A percentile compares a stretch with the other conserved stretches of the same genome.
phyloP scores from a whole-genome alignment of 228 moss, liverwort and hornwort species.

The Sphagnum magellanicum region DNA sequence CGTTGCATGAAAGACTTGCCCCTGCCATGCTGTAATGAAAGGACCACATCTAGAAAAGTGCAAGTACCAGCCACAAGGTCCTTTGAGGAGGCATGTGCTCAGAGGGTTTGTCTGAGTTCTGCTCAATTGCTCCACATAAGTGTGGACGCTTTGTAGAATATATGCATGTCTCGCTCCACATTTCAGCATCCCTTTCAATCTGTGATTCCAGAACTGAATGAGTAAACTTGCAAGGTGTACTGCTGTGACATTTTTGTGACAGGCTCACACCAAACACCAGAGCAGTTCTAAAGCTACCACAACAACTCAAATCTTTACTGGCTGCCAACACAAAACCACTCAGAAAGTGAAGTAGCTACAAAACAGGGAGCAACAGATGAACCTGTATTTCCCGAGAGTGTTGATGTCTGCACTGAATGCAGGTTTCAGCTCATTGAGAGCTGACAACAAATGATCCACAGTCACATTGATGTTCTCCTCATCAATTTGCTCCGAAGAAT shows the following conservation, averaged over 20 bases:
- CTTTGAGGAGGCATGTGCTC: conserved; percentile 82
- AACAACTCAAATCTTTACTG: too few relatives aligned
- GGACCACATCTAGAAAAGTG: too few relatives aligned
- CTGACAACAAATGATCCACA: conserved; percentile 51
- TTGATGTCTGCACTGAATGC: conserved; percentile 77
- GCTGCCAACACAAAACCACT: neutral
- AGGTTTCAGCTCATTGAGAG: conserved; percentile 68
- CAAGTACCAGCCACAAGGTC: conserved; percentile 69
- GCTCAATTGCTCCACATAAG: conserved; percentile 66
- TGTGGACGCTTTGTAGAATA: conserved; percentile 36
- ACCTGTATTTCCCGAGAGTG: conserved; percentile 81
- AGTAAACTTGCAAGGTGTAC: neutral
- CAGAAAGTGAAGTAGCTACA: neutral
- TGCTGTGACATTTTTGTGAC: too few relatives aligned
- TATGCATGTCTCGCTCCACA: conserved; percentile 51
- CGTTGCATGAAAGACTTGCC: neutral
- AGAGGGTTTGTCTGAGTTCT: conserved; percentile 75
- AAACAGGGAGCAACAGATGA: neutral
- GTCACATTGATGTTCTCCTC: conserved; percentile 82
- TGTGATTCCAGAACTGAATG: conserved; percentile 19
- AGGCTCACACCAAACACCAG: too few relatives aligned
- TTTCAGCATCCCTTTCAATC: conserved; percentile 72
- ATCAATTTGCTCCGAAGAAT: conserved; percentile 65
- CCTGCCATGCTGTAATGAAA: too few relatives aligned
- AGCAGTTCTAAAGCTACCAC: too few relatives aligned